Evolutionary conservation across 2,329 filamentous ascomycete genomes (phyloP).

Genomic region (Apiospora sp.): DNA sequence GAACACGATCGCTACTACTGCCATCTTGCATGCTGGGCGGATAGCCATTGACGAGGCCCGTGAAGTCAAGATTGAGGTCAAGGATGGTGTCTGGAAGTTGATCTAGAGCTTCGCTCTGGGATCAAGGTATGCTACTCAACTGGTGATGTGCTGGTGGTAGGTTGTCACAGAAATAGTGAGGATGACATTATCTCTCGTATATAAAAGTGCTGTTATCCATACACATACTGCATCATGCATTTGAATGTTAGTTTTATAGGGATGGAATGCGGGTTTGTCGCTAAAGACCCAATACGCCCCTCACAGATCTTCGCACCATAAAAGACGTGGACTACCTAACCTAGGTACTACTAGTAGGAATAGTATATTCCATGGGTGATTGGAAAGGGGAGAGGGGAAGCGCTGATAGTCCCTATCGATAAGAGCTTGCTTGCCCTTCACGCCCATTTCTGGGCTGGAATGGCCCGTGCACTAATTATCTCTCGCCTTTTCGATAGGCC

Average conservation of each 20-base stretch:
- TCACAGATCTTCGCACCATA: not conserved
- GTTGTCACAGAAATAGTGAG: not conserved
- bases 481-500: conserved; percentile 7
- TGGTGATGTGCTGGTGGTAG: not conserved
- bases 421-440: conserved; percentile 15
- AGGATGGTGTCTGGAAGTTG: conserved; percentile 73
- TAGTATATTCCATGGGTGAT: not conserved
- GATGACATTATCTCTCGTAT: not conserved
- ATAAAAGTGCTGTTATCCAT: not conserved
- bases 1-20: conserved; percentile 91
- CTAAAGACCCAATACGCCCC: not conserved
- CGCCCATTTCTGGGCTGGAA: not conserved
- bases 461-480: not conserved
- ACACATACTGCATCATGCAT: not conserved
- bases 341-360: not conserved
- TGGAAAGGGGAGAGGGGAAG: not conserved
- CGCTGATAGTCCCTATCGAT: conserved; percentile 6
- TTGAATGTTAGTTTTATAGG: not conserved
- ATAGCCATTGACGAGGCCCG: conserved; percentile 84
- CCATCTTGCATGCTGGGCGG: conserved; percentile 87
- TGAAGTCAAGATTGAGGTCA: conserved; percentile 75
- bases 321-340: not conserved
- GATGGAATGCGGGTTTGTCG: not conserved
- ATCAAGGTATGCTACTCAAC: too few species aligned
- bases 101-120: conserved; percentile 43